These are phyloP conservation scores for Avena eriantha DNA, from an alignment of 176 grass and related monocot species.

Conservation along the genomic window DNA sequence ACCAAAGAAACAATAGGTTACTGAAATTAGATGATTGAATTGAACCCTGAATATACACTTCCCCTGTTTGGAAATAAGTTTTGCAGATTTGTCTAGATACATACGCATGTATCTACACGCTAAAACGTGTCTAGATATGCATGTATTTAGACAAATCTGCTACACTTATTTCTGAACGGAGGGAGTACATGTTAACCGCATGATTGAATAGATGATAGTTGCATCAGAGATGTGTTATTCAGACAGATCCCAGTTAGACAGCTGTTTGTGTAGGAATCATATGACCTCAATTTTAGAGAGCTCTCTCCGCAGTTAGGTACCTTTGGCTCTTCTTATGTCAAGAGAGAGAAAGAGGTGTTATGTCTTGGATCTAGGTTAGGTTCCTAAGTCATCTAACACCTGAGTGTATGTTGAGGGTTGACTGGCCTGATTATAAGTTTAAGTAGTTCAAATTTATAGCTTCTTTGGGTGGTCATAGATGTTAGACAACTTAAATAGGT, in stretches of 20 bases:
- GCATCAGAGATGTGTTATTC: background rate
- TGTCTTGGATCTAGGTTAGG: background rate
- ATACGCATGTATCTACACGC: too few relatives aligned
- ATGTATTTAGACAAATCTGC: too few relatives aligned
- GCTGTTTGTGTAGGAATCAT: background rate
- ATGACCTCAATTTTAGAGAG: background rate
- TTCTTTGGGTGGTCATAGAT: background rate
- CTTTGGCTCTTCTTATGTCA: background rate
- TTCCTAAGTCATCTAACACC: background rate
- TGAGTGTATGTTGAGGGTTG: background rate
- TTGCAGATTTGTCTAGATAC: too few relatives aligned
- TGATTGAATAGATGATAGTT: background rate
- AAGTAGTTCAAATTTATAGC: background rate
- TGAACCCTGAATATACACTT: background rate
- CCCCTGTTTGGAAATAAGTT: too few relatives aligned
- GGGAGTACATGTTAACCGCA: background rate
- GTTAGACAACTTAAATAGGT: conserved; percentile 2
- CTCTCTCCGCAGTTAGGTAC: background rate
- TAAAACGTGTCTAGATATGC: too few relatives aligned
- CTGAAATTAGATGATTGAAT: background rate
- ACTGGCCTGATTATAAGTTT: conserved; percentile 15
- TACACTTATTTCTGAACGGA: too few relatives aligned
- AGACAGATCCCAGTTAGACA: background rate
- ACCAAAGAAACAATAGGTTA: background rate
- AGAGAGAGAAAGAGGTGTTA: background rate